Percentiles rank a stretch among this genome's conserved stretches.
Evolutionary conservation across 257 asterid species (phyloP).

Genomic region (Salvia splendens): DNA sequence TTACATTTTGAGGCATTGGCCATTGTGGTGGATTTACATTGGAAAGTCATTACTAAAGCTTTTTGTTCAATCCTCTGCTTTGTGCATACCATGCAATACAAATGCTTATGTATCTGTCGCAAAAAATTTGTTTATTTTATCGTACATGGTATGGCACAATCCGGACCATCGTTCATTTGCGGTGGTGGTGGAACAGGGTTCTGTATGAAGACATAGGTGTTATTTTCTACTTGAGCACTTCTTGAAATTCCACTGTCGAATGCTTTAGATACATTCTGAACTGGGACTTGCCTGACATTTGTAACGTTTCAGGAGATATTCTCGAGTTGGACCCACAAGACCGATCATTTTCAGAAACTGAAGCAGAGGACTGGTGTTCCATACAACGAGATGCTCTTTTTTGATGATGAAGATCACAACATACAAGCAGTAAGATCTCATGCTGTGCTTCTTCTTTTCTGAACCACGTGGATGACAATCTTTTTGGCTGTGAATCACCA

Average conservation of each 20-base stretch:
- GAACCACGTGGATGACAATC: neutral
- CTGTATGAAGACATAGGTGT: neutral
- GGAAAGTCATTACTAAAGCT: neutral
- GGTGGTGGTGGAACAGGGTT: neutral
- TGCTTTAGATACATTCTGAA: neutral
- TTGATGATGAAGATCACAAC: slow-evolving; percentile 87
- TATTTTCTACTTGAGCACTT: neutral
- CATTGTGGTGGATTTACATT: neutral
- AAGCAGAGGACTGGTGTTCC: slow-evolving; percentile 62
- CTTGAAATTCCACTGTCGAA: neutral
- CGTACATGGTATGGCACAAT: too few species aligned
- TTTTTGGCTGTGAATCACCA: neutral
- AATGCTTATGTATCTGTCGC: neutral
- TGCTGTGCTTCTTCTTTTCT: slow-evolving; percentile 4
- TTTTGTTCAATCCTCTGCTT: neutral
- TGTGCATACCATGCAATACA: too few species aligned
- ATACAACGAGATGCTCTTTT: slow-evolving; percentile 77
- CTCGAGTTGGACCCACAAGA: slow-evolving; percentile 89
- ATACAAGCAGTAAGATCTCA: slow-evolving; percentile 59
- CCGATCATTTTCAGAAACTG: slow-evolving; percentile 80
- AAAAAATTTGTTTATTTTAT: too few species aligned
- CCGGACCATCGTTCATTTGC: neutral
- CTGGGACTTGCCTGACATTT: slow-evolving; percentile 17
- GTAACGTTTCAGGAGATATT: slow-evolving; percentile 68
- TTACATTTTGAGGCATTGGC: neutral